These are phyloP conservation scores for Fomitopsis schrenkii DNA, from an alignment of 1,284 basidiomycete genomes.

Conservation along the genomic window DNA sequence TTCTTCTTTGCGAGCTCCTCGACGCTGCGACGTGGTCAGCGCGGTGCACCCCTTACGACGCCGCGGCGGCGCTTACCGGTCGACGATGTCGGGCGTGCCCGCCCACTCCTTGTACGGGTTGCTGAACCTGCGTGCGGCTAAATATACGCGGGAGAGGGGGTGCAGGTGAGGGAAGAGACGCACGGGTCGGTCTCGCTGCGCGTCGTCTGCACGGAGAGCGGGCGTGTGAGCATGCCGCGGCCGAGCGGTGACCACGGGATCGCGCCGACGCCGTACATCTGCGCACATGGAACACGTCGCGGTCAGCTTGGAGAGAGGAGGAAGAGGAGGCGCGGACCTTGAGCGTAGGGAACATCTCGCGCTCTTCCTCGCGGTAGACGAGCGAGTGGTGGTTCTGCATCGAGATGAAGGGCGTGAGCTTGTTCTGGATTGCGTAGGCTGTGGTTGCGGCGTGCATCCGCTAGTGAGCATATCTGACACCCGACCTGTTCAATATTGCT, in stretches of 20 bases:
- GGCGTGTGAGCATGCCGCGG: slow-evolving; percentile 33
- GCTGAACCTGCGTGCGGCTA: background rate
- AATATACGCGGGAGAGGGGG: background rate
- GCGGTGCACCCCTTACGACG: too few species aligned
- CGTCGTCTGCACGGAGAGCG: slow-evolving; percentile 21
- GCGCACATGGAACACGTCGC: background rate
- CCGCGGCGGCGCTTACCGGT: slow-evolving; percentile 4
- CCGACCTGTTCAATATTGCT: background rate
- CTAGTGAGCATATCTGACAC: background rate
- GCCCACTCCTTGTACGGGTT: slow-evolving; percentile 17
- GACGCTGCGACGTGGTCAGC: slow-evolving; percentile 21
- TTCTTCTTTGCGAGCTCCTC: slow-evolving; percentile 40
- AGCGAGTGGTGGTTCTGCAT: slow-evolving; percentile 49
- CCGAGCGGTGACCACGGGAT: slow-evolving; percentile 41
- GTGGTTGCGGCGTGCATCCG: too few species aligned
- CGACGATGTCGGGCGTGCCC: slow-evolving; percentile 11
- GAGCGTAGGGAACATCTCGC: slow-evolving; percentile 44
- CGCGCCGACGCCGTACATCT: slow-evolving; percentile 33
- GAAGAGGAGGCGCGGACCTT: slow-evolving; percentile 12
- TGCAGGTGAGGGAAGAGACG: background rate
- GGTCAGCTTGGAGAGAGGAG: background rate
- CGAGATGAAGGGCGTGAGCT: slow-evolving; percentile 44
- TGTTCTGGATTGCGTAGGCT: slow-evolving; percentile 33
- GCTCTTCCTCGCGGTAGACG: slow-evolving; percentile 47
- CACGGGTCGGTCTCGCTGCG: slow-evolving; percentile 21